Base-by-base conservation (phyloP, 108 stramenopile species). In the Skeletonema menzelii region DNA sequence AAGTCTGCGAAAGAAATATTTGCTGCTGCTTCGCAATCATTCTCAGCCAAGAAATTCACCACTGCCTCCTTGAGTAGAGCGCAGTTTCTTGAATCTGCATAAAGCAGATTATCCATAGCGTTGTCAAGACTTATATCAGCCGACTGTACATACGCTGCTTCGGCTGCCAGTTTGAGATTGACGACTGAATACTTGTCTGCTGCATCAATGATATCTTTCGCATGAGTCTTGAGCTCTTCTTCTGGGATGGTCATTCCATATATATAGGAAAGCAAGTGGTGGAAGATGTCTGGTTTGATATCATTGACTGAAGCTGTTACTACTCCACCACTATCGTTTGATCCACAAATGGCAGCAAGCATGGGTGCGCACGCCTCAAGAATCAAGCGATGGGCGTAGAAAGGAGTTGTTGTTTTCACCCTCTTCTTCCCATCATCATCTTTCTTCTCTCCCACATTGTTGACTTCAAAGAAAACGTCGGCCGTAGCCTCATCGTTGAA, bases 21-120 rank as follows among this genome's bases (percentile, higher is more conserved):
- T 57, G 10, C 56, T 13, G 27, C 27, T 17, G 27, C 56, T 6
- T 37, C 37, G n/a, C 3, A 5, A 13, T 46, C 17, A 64, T 72
- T 40, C 6, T 47, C 44, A 34, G 49, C 70, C 44, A 72, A 19
- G 70, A 64, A 64, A 8, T 63, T 63, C 62, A 72, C 3, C 3
- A 30, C 63, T n/a, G 70, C 30, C 46, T 72, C 56, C 32, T 72
- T 72, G 19, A 70, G 19, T 12, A 62, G 40, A 4, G 70, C 38
- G 8, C 63, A 72, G 28, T 26, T 63, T 26, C 28, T 40, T 8
- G 40, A 14, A 17, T 63, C 62, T 11, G 62, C 62, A 47, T 46
- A 63, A 40, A 63, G 62, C 1, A 63, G 35, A 34, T 35, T 22
- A 4, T 63, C 62, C 12, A 34, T 4, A 2, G 44, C 40, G 42